These are phyloP conservation scores for Candida labiduridarum DNA, from an alignment of 1,139 yeast genomes.

Conservation along the genomic window DNA sequence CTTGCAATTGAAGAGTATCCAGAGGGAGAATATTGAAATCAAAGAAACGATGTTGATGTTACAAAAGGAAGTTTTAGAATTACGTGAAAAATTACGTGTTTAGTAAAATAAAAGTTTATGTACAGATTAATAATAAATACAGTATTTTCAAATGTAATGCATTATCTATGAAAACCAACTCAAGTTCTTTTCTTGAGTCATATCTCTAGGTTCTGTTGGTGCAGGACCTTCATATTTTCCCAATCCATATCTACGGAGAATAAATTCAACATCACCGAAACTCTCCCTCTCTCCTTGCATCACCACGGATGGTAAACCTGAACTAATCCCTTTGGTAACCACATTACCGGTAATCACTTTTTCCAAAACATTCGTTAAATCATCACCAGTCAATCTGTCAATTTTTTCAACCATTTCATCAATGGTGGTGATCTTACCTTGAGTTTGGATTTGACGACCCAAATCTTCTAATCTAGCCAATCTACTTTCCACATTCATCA, in stretches of 20 bases:
- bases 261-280: constrained; percentile 80
- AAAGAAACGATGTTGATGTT: constrained; percentile 56
- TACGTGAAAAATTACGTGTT: constrained; percentile 46
- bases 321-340: constrained; percentile 48
- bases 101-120: not conserved
- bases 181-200: constrained; percentile 13
- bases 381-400: constrained; percentile 63
- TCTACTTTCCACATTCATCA: constrained; percentile 92
- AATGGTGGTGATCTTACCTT: constrained; percentile 76
- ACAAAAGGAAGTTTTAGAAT: constrained; percentile 67
- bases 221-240: constrained; percentile 46
- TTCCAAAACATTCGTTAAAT: constrained; percentile 74
- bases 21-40: constrained; percentile 47
- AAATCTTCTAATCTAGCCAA: constrained; percentile 91
- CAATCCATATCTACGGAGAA: constrained; percentile 71
- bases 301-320: constrained; percentile 77
- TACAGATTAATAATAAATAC: constrained; percentile 4
- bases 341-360: constrained; percentile 72
- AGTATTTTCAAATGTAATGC: not conserved
- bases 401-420: constrained; percentile 83
- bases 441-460: constrained; percentile 92
- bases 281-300: constrained; percentile 85
- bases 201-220: constrained; percentile 33
- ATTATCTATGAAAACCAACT: constrained; percentile 2
- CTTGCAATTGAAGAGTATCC: constrained; percentile 33